Conservation (phyloP, 768 basidiomycete species). For the Gloeostereum incarnatum region DNA sequence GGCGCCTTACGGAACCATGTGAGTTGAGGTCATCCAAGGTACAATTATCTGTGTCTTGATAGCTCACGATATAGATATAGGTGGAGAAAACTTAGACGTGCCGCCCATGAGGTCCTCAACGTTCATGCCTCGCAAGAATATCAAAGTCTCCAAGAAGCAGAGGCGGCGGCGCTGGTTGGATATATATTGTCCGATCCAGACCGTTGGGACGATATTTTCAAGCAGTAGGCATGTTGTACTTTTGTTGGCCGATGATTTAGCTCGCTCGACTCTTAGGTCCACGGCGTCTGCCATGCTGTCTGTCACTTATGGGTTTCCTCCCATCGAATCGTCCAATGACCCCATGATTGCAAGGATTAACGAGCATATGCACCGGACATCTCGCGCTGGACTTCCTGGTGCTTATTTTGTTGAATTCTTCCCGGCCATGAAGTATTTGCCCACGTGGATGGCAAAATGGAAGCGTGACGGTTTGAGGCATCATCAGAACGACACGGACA, state of each 20-base stretch:
- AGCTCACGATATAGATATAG: no score
- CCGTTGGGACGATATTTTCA: conserved; percentile 16
- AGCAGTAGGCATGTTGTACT: conserved; percentile 2
- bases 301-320: conserved; percentile 9
- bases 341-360: conserved; percentile 10
- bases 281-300: conserved; percentile 8
- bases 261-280: conserved; percentile 4
- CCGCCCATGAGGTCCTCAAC: conserved; percentile 15
- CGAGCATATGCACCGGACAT: conserved; percentile 13
- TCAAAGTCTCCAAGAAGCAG: conserved; percentile 6
- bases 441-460: conserved; percentile 16
- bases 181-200: conserved; percentile 7
- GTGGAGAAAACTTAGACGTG: conserved; percentile 19
- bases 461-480: conserved; percentile 13
- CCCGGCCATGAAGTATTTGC: conserved; percentile 16
- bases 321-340: conserved; percentile 8
- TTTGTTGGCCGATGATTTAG: not conserved
- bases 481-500: conserved; percentile 8
- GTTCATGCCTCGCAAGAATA: conserved; percentile 6
- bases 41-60: no score
- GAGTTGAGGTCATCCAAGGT: no score
- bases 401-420: conserved; percentile 19
- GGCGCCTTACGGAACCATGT: no score
- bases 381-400: conserved; percentile 21
- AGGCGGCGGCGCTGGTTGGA: conserved; percentile 6